These are phyloP conservation scores for Alloascoidea africana DNA, from an alignment of 805 yeast genomes.

Conservation along the genomic window DNA sequence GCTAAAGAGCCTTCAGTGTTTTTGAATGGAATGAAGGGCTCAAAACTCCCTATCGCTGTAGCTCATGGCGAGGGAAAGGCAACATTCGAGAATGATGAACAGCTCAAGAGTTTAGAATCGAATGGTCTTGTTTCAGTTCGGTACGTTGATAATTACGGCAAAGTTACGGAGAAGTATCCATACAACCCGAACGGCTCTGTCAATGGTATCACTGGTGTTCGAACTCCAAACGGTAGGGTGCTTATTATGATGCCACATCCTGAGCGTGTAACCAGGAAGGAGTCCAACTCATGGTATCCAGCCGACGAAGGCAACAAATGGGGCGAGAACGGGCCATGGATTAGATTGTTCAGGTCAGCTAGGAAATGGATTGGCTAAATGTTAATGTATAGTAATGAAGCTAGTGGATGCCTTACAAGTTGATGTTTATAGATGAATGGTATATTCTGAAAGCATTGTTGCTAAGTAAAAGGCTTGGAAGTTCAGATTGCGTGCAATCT, in stretches of 20 bases:
- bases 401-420: too few relatives aligned
- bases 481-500: too few relatives aligned
- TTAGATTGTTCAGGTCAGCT: conserved; percentile 80
- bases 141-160: conserved; percentile 86
- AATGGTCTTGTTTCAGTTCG: conserved; percentile 50
- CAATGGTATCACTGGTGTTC: conserved; percentile 83
- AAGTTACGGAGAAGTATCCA: conserved; percentile 71
- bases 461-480: too few relatives aligned
- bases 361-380: conserved; percentile 74
- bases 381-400: too few relatives aligned
- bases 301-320: conserved; percentile 39
- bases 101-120: conserved; percentile 18
- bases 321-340: conserved; percentile 92
- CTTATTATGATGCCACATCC: conserved; percentile 99
- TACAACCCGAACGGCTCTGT: conserved; percentile 95
- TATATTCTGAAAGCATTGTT: too few relatives aligned
- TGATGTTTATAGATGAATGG: too few relatives aligned
- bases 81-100: conserved; percentile 33
- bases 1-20: conserved; percentile 43
- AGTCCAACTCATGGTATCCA: conserved; percentile 88
- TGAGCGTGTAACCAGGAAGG: conserved; percentile 81
- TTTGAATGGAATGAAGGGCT: conserved; percentile 84
- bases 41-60: conserved; percentile 88
- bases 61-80: conserved; percentile 99
- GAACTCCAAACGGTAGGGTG: conserved; percentile 85